These are phyloP conservation scores for Acer yangbiense DNA, from an alignment of 345 rosid species.

Conservation along the genomic window DNA sequence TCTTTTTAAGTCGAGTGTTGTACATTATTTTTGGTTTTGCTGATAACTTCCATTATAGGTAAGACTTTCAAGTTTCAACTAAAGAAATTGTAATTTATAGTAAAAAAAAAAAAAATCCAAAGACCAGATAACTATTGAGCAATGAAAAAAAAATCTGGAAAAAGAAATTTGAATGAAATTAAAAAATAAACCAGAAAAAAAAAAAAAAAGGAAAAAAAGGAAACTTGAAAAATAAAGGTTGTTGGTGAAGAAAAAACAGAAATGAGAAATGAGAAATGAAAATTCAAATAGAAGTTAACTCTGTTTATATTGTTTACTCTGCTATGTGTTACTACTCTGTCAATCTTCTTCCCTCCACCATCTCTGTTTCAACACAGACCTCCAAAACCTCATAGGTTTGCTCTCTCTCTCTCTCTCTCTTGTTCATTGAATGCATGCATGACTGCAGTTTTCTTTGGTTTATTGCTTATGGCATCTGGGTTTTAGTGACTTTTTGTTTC, in stretches of 20 bases:
- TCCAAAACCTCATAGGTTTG: constrained; percentile 24
- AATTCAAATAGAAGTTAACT: constrained; percentile 53
- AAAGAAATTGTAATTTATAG: background rate
- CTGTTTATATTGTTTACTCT: constrained; percentile 29
- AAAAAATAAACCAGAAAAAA: too few relatives aligned
- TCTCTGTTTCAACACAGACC: background rate
- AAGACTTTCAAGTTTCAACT: background rate
- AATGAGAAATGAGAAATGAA: constrained; percentile 25
- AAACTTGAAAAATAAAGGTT: constrained; percentile 4
- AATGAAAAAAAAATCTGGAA: background rate
- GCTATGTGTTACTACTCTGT: constrained; percentile 19
- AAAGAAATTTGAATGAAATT: background rate
- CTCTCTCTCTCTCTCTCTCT: constrained; percentile 16
- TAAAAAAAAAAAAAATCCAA: background rate
- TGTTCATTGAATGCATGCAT: background rate
- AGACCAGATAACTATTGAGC: background rate
- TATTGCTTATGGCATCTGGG: background rate
- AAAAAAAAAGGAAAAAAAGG: too few relatives aligned
- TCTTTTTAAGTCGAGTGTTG: background rate
- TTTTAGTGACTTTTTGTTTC: background rate
- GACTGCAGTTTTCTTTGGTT: background rate
- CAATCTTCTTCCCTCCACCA: constrained; percentile 8
- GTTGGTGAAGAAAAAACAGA: constrained; percentile 4
- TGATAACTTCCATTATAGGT: background rate
- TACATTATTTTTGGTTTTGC: background rate